A percentile compares a stretch with the other conserved stretches of the same genome.
Conservation (phyloP, 1,139 yeast species). For the Yamadazyma trypodendri region DNA sequence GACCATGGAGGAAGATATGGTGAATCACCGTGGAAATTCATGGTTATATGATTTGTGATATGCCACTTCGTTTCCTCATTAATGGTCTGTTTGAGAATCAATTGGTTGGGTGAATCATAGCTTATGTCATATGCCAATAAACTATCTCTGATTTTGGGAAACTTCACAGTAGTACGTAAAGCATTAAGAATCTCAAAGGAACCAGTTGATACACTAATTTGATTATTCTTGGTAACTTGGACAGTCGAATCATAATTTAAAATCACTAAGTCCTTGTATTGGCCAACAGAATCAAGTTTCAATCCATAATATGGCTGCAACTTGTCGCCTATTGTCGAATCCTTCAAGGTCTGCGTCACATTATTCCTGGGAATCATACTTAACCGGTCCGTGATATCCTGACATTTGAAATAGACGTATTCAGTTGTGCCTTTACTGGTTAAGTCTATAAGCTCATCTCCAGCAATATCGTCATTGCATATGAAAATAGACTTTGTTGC, state of each 20-base stretch:
- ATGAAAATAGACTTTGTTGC: slow-evolving; percentile 2
- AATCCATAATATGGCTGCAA: slow-evolving; percentile 43
- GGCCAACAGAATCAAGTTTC: slow-evolving; percentile 3
- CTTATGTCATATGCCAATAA: slow-evolving; percentile 37
- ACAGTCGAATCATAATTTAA: slow-evolving; percentile 4
- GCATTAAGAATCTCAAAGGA: neutral
- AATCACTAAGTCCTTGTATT: slow-evolving; percentile 4
- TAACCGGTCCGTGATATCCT: slow-evolving; percentile 26
- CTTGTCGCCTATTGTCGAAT: slow-evolving; percentile 54
- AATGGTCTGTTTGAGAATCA: slow-evolving; percentile 67
- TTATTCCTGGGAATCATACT: slow-evolving; percentile 35
- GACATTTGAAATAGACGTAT: slow-evolving; percentile 35
- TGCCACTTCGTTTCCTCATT: slow-evolving; percentile 82
- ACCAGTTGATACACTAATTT: neutral
- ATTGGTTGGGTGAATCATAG: slow-evolving; percentile 24
- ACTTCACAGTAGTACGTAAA: slow-evolving; percentile 37
- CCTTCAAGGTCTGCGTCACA: slow-evolving; percentile 34
- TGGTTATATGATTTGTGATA: slow-evolving; percentile 37
- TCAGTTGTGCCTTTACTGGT: slow-evolving; percentile 22
- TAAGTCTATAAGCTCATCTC: slow-evolving; percentile 16
- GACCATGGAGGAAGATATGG: slow-evolving; percentile 63
- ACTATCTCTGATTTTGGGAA: slow-evolving; percentile 63
- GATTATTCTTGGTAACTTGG: slow-evolving; percentile 1
- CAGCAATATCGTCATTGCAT: slow-evolving; percentile 5
- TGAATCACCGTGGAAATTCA: slow-evolving; percentile 63